phyloP scores from a whole-genome alignment of 2,329 filamentous ascomycete genomes.

The Neofusicoccum laricinum region DNA sequence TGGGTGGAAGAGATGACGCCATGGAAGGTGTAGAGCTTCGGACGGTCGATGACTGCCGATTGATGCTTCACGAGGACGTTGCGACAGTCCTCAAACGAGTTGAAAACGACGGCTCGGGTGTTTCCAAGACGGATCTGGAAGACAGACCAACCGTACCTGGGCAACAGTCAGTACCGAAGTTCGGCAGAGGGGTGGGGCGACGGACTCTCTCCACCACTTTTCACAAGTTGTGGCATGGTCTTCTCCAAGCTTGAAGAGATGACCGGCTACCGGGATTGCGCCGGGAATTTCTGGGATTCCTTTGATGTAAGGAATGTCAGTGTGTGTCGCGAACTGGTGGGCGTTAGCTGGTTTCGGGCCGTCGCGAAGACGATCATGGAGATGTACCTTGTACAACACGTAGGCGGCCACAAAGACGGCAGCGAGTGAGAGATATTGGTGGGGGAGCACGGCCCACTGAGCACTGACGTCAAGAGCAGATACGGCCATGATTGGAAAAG shows the following conservation, averaged over 20 bases:
- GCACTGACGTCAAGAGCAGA: constrained; percentile 2
- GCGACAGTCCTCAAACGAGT: constrained; percentile 52
- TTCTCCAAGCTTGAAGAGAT: constrained; percentile 51
- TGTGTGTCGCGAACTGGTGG: constrained; percentile 27
- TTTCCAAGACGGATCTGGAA: constrained; percentile 56
- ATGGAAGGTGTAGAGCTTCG: constrained; percentile 54
- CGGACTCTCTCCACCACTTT: constrained; percentile 46
- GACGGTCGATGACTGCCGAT: constrained; percentile 50
- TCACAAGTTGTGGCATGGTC: constrained; percentile 54
- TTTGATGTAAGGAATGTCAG: constrained; percentile 50
- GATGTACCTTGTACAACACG: not conserved
- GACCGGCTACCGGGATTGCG: constrained; percentile 49
- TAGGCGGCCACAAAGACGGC: not conserved
- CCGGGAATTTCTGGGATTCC: constrained; percentile 51
- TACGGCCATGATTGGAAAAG: not conserved
- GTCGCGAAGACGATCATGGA: not conserved
- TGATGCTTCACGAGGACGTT: constrained; percentile 51
- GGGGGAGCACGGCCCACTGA: constrained; percentile 4
- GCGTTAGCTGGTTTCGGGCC: not conserved
- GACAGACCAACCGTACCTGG: constrained; percentile 45
- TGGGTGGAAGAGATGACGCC: constrained; percentile 52
- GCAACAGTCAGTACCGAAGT: constrained; percentile 26
- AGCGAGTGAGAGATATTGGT: not conserved
- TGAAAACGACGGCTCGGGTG: constrained; percentile 52
- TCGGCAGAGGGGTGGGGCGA: not conserved